Base-by-base conservation (phyloP, 371 early-diverging fungal species). In the Paraphysoderma sedebokerense region DNA sequence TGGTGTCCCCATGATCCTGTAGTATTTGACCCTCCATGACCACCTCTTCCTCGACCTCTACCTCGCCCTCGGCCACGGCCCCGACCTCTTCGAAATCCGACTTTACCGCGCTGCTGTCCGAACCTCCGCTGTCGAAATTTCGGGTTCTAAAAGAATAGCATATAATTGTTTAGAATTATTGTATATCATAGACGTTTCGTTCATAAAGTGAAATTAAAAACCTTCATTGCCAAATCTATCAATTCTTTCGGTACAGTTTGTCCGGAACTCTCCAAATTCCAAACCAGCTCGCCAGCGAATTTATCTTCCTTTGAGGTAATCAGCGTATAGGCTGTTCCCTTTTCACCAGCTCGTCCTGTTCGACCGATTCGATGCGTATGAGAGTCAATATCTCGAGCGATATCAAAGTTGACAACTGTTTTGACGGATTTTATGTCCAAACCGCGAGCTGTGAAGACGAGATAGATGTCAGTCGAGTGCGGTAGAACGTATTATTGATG, bases 331-430 rank as follows among this genome's bases (percentile, higher is more conserved):
- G 79, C 80, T 2, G 68, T 76, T 20, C 85, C 85, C 49, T 76
- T 72, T 40, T 76, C 74, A n/a, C 84, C 82, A 51, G 79, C 80
- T 46, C 80, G 65, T 22, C 78, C 80, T 4, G 80, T 79, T 46
- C 80, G 66, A 26, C 80, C 80, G 20, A 79, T 70, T 23, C 80
- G 71, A 52, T 79, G 80, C 7, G 79, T 75, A 63, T 84, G 84
- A 0, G 81, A 78, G 56, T 85, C 85, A 48, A 82, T 78, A 54
- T 74, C 77, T 41, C 76, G 64, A 3, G 87, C 80, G 24, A 79
- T 55, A 54, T 84, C 85, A 52, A 69, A 85, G 54, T 83, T 80
- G 46, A 86, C 59, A 2, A 86, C 82, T 0, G 66, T 72, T 26
- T 76, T 72, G 7, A 85, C 70, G 1, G 68, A 44, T 37, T 79